Percentiles rank a stretch among this genome's conserved stretches.
Conservation (phyloP, 352 stramenopile species). For the Pythium biforme region DNA sequence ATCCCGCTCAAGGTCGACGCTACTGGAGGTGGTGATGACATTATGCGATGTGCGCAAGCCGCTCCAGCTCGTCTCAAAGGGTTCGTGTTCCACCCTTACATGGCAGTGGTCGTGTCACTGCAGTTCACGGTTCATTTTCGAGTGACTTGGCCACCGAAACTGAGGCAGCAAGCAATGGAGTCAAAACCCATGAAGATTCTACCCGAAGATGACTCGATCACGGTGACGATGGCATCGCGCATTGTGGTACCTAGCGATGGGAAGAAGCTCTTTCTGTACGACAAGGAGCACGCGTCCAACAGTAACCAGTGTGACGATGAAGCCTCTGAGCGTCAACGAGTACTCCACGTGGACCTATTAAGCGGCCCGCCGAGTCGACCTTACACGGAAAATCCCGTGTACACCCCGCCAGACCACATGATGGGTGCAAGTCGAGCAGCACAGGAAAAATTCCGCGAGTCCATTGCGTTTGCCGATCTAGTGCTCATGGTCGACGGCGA, state of each 20-base stretch:
- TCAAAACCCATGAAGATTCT: constrained; percentile 44
- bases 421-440: constrained; percentile 11
- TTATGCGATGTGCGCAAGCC: constrained; percentile 46
- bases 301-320: constrained; percentile 16
- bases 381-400: constrained; percentile 76
- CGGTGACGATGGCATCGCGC: constrained; percentile 72
- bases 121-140: constrained; percentile 88
- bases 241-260: constrained; percentile 70
- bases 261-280: constrained; percentile 72
- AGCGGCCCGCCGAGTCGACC: constrained; percentile 58
- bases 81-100: constrained; percentile 74
- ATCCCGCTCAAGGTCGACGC: constrained; percentile 68
- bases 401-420: constrained; percentile 52
- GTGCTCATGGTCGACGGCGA: constrained; percentile 42
- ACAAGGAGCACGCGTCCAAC: constrained; percentile 43
- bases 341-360: constrained; percentile 71
- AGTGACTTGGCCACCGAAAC: constrained; percentile 59
- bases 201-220: constrained; percentile 71
- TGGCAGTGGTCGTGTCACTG: constrained; percentile 81
- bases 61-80: constrained; percentile 50
- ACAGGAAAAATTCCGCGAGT: constrained; percentile 36
- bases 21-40: constrained; percentile 52
- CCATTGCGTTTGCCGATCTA: constrained; percentile 69
- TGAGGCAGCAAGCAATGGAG: constrained; percentile 64
- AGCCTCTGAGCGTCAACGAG: constrained; percentile 26